Evolutionary conservation across 345 rosid species (phyloP).

Genomic region (Populus euphratica): DNA sequence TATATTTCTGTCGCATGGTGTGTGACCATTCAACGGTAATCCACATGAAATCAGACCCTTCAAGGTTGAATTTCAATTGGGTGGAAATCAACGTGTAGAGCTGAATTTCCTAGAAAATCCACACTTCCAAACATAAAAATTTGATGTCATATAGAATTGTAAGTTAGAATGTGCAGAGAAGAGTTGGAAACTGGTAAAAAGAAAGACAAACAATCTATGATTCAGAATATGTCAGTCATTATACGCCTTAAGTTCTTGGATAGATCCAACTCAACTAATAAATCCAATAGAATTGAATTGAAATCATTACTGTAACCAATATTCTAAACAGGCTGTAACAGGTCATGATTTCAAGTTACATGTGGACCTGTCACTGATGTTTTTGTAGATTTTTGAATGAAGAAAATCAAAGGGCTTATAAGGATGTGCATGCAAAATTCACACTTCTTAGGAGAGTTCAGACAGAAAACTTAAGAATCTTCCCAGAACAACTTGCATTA

Average conservation of each 20-base stretch:
- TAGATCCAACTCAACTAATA: background rate
- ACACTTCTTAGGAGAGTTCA: too few species aligned
- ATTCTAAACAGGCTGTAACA: background rate
- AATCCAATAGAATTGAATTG: background rate
- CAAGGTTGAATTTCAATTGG: background rate
- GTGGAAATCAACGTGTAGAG: background rate
- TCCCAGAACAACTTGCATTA: background rate
- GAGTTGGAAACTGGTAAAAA: background rate
- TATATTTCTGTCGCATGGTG: background rate
- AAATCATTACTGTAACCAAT: too few species aligned
- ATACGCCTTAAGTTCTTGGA: too few species aligned
- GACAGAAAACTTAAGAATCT: background rate
- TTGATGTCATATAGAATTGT: background rate
- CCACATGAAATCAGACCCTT: too few species aligned
- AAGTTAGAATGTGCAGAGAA: background rate
- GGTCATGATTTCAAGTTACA: too few species aligned
- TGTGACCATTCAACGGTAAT: background rate
- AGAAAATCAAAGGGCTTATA: background rate
- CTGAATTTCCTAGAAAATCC: background rate
- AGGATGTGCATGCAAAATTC: background rate
- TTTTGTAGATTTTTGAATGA: too few species aligned
- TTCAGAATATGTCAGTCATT: too few species aligned
- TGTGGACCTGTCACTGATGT: too few species aligned
- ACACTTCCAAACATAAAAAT: background rate
- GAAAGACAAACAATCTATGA: background rate